phyloP scores from a whole-genome alignment of 2,329 filamentous ascomycete species.

The Phialemonium atrogriseum region DNA sequence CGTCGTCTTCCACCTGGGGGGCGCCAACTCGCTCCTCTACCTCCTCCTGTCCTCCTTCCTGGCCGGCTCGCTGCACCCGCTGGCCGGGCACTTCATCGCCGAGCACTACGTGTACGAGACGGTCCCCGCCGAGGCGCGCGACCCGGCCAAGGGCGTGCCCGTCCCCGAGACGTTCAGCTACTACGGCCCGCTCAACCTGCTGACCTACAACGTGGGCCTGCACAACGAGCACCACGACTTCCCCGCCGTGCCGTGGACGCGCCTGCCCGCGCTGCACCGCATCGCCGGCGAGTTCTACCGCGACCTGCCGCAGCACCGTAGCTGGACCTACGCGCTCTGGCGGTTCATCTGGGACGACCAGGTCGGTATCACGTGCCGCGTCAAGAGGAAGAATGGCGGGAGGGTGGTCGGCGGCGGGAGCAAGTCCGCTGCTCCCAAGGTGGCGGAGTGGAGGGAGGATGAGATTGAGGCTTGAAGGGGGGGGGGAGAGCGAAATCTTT shows the following conservation, averaged over 20 bases:
- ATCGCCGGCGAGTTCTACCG: constrained; percentile 90
- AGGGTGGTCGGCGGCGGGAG: constrained; percentile 44
- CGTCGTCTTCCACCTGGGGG: constrained; percentile 44
- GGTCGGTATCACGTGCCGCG: constrained; percentile 83
- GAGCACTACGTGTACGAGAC: constrained; percentile 85
- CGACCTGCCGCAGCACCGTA: constrained; percentile 75
- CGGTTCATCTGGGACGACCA: constrained; percentile 87
- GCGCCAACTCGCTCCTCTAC: constrained; percentile 65
- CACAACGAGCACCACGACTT: constrained; percentile 99
- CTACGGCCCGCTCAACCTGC: constrained; percentile 83
- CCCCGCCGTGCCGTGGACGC: constrained; percentile 91
- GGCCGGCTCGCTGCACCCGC: constrained; percentile 86
- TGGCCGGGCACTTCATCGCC: constrained; percentile 95
- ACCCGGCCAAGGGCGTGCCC: constrained; percentile 53
- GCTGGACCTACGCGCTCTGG: constrained; percentile 92
- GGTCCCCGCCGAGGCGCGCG: constrained; percentile 42
- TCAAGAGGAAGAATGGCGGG: constrained; percentile 80
- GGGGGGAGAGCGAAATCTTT: too few species aligned
- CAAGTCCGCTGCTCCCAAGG: constrained; percentile 27
- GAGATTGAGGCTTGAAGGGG: constrained; percentile 63
- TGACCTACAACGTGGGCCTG: constrained; percentile 95
- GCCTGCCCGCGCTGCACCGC: constrained; percentile 65
- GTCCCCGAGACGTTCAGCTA: constrained; percentile 95
- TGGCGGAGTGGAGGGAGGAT: constrained; percentile 54
- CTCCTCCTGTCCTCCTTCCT: constrained; percentile 86